Evolutionary conservation across 371 early-diverging fungal species (phyloP), one percentile per base, ranked within the genome.

Genomic region (Apophysomyces variabilis): DNA sequence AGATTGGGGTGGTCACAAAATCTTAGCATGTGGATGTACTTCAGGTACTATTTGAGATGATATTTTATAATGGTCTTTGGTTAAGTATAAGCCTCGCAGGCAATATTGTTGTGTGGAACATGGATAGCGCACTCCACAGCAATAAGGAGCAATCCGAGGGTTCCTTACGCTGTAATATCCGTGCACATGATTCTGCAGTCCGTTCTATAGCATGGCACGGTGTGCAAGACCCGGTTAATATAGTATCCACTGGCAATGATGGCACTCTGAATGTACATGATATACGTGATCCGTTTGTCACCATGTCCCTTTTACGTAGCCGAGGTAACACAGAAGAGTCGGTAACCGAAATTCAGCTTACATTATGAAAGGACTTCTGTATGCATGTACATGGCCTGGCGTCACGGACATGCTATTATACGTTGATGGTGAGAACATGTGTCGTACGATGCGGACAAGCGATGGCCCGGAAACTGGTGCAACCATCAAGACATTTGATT

Each of bases 21-120:
- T 56, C 5, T 21, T 80, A 12, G 74, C 80, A 6, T 68, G 67
- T 61, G 78, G 80, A 14, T 69, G 60, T 46, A 45, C 58, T 38
- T 57, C 61, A 59, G 80, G 80, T 56, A 64, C 38, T 57, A 39
- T 13, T 16, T 1, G 32, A 18, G 45, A 32, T 12, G 6, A n/a
- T 16, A 0, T 14, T 4, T 21, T 21, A 0, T 1, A 47, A 47
- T 47, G 47, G 18, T 16, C 21, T 26, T 26, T 26, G 32, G 32
- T 26, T 26, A 26, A 50, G 1, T 21, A 5, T 16, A 57, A 57
- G 35, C 14, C n/a, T 14, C 37, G 14, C 13, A 72, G 72, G 72
- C 11, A 50, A 44, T 13, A 62, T 80, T 21, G 54, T 66, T 7
- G 38, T 77, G 9, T 80, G 69, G 72, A 61, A 75, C 50, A 63